Evolutionary conservation across 1,139 yeast genomes (phyloP), one percentile per base, ranked within the genome.

Genomic region (Protomyces arabidopsidicola): DNA sequence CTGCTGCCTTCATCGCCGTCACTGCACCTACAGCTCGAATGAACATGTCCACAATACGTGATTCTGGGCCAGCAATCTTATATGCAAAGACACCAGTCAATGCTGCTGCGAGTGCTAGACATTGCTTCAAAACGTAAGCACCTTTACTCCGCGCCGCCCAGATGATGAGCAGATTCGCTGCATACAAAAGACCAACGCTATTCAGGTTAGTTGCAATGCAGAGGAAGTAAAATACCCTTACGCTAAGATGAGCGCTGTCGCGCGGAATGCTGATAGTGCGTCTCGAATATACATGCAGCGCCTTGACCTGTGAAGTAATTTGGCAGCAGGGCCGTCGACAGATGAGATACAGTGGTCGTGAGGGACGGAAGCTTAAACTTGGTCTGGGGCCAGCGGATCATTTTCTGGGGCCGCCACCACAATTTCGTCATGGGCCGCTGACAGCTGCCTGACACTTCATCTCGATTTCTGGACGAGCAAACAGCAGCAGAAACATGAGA

Each of bases 1-100:
- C 62, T 20, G 38, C 24, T 6, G 62, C 24, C 48, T 58, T 58
- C 62, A 58, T 58, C 22, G 62, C 52, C 27, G 48, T 27, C 24
- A 27, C 27, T 12, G 56, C 55, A 4, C 62, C 62, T 14, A 38
- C 38, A 12, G 62, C 51, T 12, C 62, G 51, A 10, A 58, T 38
- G 14, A 35, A 51, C 16, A 50, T 18, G 12, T 38, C 56, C 24
- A 58, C 62, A 36, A 58, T 16, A n/a, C 53, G 39, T 6, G 62
- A 58, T 18, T 58, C 62, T 16, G 62, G 52, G 34, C 51, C 52
- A 27, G 53, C 53, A 39, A 58, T 31, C 35, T 52, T 51, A 20
- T 39, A 24, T 16, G 62, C 12, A 27, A 31, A 18, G 31, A 58
- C 9, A 39, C 62, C 62, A 42, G 51, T 24, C 34, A 58, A 22